Base-by-base conservation (phyloP, 2,329 filamentous ascomycete species). In the Hypoxylon sp. region DNA sequence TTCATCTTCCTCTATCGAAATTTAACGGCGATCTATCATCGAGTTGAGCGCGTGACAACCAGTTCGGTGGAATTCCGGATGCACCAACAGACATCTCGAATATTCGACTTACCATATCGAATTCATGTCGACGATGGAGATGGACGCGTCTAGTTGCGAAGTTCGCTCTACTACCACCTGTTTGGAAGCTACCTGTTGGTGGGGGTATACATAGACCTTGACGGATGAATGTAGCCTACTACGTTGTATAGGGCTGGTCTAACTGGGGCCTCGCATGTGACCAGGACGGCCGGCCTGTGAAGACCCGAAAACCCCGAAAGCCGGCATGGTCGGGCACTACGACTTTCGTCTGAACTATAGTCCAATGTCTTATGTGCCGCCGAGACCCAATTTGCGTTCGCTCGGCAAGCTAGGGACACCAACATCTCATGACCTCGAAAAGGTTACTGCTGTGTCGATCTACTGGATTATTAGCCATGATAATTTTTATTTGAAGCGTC, bases 361-460 rank as follows among this genome's bases (percentile, higher is more conserved):
- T 57, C 50, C 16, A 25, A 56, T 69, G 59, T 69, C 45, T 61
- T 66, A 59, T 48, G 45, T 45, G 63, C 63, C 51, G n/a, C 57
- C 14, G 27, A 41, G 55, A 59, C 30, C 30, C 19, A 41, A 30
- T 11, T 23, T 48, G 56, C 59, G 19, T 45, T 14, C n/a, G 32
- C 46, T 16, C 51, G 46, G 41, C 52, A 23, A 56, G 16, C 27
- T 30, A 16, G 21, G 34, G 32, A 37, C 51, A 12, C 48, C 21
- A 46, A 50, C 14, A 37, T 37, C n/a, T 41, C 45, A 51, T 14
- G 19, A n/a, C 11, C 23, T 58, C 12, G 25, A 57, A 25, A 37
- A 32, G 43, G 56, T 34, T 52, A 32, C 23, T 14, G 30, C 29
- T 46, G 3, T 29, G 59, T 48, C 39, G 43, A 61, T 50, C 41